These are phyloP conservation scores for Populus hybrid DNA, from an alignment of 441 rosid genomes.

Conservation along the genomic window DNA sequence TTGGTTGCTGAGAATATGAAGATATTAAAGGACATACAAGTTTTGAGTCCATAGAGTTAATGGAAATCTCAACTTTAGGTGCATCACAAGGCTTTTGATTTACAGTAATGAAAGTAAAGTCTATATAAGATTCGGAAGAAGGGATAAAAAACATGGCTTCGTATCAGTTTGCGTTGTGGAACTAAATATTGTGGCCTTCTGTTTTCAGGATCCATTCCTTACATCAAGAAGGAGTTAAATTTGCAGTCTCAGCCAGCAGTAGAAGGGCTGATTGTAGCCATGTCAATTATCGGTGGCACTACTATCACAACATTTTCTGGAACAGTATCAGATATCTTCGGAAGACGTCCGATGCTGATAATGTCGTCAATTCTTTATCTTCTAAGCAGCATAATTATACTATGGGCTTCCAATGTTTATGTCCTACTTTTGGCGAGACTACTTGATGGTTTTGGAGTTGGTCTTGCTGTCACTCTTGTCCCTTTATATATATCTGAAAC, in stretches of 20 bases:
- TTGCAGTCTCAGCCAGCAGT: conserved; percentile 57
- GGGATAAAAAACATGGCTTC: not conserved
- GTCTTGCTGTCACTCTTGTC: conserved; percentile 69
- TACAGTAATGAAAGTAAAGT: not conserved
- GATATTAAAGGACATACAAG: not conserved
- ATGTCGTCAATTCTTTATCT: conserved; percentile 65
- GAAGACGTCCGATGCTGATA: conserved; percentile 69
- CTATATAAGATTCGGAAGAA: not conserved
- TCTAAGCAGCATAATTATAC: conserved; percentile 57
- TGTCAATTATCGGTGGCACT: conserved; percentile 80
- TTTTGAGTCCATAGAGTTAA: not conserved
- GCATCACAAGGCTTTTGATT: not conserved
- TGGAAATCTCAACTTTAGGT: not conserved
- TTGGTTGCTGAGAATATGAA: not conserved
- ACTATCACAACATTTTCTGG: conserved; percentile 73
- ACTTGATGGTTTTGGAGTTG: conserved; percentile 75
- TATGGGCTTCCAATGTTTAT: conserved; percentile 79
- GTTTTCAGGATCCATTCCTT: conserved; percentile 50
- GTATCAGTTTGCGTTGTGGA: not conserved
- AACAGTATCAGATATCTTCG: conserved; percentile 54
- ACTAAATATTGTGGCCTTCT: not conserved
- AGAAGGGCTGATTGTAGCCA: conserved; percentile 78
- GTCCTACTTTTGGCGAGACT: conserved; percentile 62
- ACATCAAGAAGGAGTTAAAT: conserved; percentile 61
- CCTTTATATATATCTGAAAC: conserved; percentile 90